These are phyloP conservation scores for Nothophytophthora sp. DNA, from an alignment of 352 stramenopile genomes.

Conservation along the genomic window DNA sequence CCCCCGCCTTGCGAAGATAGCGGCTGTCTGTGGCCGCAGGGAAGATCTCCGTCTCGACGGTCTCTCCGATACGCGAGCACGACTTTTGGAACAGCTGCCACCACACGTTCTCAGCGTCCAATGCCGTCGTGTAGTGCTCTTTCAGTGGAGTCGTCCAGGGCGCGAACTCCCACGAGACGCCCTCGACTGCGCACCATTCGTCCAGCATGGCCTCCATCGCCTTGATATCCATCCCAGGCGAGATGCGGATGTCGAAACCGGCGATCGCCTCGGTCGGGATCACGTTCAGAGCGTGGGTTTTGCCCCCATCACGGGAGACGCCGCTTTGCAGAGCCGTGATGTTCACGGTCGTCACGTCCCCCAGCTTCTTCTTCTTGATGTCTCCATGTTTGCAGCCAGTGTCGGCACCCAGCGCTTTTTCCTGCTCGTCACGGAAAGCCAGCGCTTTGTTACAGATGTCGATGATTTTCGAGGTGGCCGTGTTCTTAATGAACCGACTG, in stretches of 20 bases:
- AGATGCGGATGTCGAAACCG: conserved; percentile 95
- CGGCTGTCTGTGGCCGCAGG: conserved; percentile 94
- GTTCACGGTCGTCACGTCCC: conserved; percentile 97
- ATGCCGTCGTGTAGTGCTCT: conserved; percentile 64
- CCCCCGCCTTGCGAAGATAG: conserved; percentile 88
- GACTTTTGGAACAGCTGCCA: conserved; percentile 53
- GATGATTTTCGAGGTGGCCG: conserved; percentile 95
- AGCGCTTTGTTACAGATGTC: conserved; percentile 88
- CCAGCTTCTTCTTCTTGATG: conserved; percentile 91
- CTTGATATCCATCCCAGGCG: conserved; percentile 82
- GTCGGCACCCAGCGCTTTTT: conserved; percentile 68
- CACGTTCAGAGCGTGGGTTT: conserved; percentile 93
- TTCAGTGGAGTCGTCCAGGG: conserved; percentile 40
- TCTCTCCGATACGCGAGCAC: conserved; percentile 14
- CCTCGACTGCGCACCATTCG: conserved; percentile 87
- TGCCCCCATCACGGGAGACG: conserved; percentile 77
- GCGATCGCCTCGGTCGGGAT: conserved; percentile 92
- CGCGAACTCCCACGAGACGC: conserved; percentile 82
- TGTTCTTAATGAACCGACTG: conserved; percentile 95
- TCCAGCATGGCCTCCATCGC: conserved; percentile 73
- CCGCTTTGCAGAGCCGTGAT: conserved; percentile 93
- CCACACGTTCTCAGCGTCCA: conserved; percentile 50
- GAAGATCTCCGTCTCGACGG: conserved; percentile 92
- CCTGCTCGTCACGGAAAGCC: conserved; percentile 89
- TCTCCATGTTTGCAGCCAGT: conserved; percentile 91